Conservation (phyloP, 768 basidiomycete species). For the Pulveroboletus ravenelii region DNA sequence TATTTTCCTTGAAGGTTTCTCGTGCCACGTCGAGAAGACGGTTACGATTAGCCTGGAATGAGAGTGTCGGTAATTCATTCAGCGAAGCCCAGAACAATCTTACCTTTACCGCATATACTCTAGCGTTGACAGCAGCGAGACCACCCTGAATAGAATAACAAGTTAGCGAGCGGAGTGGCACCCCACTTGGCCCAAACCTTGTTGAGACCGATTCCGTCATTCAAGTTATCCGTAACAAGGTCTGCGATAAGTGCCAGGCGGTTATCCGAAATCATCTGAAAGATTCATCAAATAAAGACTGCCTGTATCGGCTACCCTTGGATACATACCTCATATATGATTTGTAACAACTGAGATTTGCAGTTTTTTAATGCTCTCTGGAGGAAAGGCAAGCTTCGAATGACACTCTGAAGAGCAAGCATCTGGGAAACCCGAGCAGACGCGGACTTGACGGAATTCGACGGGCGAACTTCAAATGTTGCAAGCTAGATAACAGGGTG, state of each 20-base stretch:
- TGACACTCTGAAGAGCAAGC: constrained; percentile 69
- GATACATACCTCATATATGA: constrained; percentile 58
- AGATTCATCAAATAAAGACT: background rate
- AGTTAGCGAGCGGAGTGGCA: background rate
- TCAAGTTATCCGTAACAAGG: constrained; percentile 58
- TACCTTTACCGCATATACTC: constrained; percentile 86
- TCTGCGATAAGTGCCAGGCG: constrained; percentile 59
- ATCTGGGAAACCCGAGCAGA: constrained; percentile 71
- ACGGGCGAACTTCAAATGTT: constrained; percentile 53
- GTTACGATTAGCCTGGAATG: constrained; percentile 63
- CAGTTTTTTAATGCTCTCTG: constrained; percentile 56
- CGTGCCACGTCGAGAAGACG: constrained; percentile 90
- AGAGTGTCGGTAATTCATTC: background rate
- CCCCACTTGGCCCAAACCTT: constrained; percentile 43
- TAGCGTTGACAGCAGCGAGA: constrained; percentile 67
- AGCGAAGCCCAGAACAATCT: background rate
- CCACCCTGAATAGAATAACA: constrained; percentile 46
- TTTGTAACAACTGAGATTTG: constrained; percentile 54
- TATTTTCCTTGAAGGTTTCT: constrained; percentile 91
- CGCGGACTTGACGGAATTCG: constrained; percentile 56
- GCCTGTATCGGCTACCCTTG: background rate
- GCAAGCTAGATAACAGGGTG: constrained; percentile 48
- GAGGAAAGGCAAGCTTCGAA: constrained; percentile 62
- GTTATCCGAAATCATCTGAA: constrained; percentile 71
- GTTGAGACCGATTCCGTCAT: constrained; percentile 58